A percentile compares a stretch with the other conserved stretches of the same genome.
phyloP scores from a whole-genome alignment of 2,329 filamentous ascomycete genomes.

The Fusarium annulatum region DNA sequence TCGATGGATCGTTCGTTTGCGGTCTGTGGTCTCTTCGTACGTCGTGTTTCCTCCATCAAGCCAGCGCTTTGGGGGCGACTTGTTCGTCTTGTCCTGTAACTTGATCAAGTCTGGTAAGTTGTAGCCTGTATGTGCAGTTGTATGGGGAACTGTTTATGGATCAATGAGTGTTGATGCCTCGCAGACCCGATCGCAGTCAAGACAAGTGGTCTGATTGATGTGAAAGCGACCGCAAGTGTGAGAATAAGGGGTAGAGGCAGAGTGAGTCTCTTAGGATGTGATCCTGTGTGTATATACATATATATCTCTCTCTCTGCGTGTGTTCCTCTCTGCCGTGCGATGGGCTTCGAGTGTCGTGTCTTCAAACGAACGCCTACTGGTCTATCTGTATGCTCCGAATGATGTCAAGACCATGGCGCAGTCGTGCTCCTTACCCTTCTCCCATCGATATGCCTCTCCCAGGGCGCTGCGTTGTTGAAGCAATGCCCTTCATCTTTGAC shows the following conservation, averaged over 20 bases:
- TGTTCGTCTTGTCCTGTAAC: neutral
- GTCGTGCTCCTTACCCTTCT: neutral
- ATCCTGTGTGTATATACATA: neutral
- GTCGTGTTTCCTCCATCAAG: neutral
- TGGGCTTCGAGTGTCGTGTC: neutral
- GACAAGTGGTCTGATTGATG: neutral
- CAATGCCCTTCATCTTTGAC: no score
- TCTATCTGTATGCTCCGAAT: fast-evolving
- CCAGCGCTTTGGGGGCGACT: neutral
- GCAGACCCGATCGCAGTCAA: neutral
- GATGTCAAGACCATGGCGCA: no score
- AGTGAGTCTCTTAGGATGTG: no score
- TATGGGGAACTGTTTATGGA: no score
- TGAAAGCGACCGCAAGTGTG: neutral
- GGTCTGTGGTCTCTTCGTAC: fast-evolving
- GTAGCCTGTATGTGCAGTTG: neutral
- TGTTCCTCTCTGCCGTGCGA: neutral
- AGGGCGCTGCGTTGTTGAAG: neutral
- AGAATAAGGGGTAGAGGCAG: neutral
- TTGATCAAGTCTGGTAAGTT: neutral
- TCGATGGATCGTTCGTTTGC: neutral
- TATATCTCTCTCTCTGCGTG: no score
- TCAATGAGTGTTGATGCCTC: neutral
- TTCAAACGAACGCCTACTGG: neutral
- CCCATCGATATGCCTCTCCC: neutral